These are phyloP conservation scores for Elsinoe batatas DNA, from an alignment of 2,329 filamentous ascomycete species.

Conservation along the genomic window DNA sequence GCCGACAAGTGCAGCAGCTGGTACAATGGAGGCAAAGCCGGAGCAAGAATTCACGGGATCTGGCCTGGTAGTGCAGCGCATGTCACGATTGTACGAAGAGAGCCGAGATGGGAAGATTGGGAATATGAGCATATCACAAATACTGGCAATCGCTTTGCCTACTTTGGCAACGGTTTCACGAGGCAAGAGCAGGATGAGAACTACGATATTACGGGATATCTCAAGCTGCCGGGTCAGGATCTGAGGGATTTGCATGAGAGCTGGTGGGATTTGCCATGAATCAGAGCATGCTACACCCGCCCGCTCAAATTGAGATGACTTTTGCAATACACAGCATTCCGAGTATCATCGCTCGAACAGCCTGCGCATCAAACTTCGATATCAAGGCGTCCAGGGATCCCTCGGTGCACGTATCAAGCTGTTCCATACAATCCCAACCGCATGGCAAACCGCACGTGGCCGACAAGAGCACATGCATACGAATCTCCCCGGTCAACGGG, in stretches of 20 bases:
- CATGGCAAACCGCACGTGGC: background rate
- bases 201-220: slow-evolving; percentile 55
- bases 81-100: slow-evolving; percentile 47
- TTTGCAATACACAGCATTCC: too few species aligned
- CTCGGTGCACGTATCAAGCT: background rate
- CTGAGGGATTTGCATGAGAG: slow-evolving; percentile 55
- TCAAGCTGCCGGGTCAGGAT: slow-evolving; percentile 49
- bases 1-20: slow-evolving; percentile 58
- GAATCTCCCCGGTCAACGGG: background rate
- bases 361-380: too few species aligned
- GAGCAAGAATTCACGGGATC: slow-evolving; percentile 54
- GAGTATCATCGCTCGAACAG: too few species aligned
- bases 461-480: background rate
- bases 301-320: background rate
- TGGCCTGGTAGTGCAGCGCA: slow-evolving; percentile 61
- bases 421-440: background rate
- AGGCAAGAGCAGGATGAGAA: slow-evolving; percentile 45
- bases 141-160: slow-evolving; percentile 45
- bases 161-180: slow-evolving; percentile 60
- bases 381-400: background rate
- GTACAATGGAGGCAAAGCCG: slow-evolving; percentile 59
- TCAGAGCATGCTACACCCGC: background rate
- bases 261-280: slow-evolving; percentile 41
- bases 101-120: slow-evolving; percentile 51
- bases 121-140: slow-evolving; percentile 40